Evolutionary conservation across 2,329 filamentous ascomycete genomes (phyloP), one percentile per base, ranked within the genome.

Genomic region (Tothia fuscella): DNA sequence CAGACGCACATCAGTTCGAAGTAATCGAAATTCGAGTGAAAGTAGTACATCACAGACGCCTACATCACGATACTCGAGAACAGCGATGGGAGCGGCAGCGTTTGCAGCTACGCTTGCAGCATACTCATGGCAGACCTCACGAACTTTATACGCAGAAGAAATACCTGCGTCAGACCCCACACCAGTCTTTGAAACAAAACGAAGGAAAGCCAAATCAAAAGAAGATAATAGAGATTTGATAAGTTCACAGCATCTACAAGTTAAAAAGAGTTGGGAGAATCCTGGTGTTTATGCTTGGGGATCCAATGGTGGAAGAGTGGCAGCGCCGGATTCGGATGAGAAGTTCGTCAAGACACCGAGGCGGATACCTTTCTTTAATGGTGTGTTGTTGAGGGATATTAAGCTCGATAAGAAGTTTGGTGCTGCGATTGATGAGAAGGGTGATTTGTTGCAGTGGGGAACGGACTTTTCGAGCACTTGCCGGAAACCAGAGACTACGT

Each of bases 201-300:
- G 78, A 47, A 67, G 70, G 47, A 66, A 64, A 43, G 57, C 63
- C 3, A 52, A 53, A 1, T 78, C 76, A 5, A 76, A 76, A 49
- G 83, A 88, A 58, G 80, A 86, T 48, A 79, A 80, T 48, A 65
- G 82, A 44, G 82, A 87, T 42, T 62, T 82, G 44, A 76, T 93
- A 51, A 89, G 82, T 55, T 84, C 82, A 9, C 85, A 93, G 57
- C 86, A 93, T 62, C 64, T 85, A 5, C 89, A 95, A 64, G 82
- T 94, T 45, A 86, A 83, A 64, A 77, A 76, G 55, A 93, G 84
- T 60, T 73, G 76, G 68, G 76, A 78, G 60, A 79, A 83, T 46
- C 89, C 91, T 0, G 91, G 88, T 2, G 82, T 96, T 0, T 96
- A 93, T 61, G 78, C 82, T 4, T 98, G 91, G 89, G 91, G 91